These are phyloP conservation scores for Candida mesenterica DNA, from an alignment of 1,139 yeast species.

Conservation along the genomic window DNA sequence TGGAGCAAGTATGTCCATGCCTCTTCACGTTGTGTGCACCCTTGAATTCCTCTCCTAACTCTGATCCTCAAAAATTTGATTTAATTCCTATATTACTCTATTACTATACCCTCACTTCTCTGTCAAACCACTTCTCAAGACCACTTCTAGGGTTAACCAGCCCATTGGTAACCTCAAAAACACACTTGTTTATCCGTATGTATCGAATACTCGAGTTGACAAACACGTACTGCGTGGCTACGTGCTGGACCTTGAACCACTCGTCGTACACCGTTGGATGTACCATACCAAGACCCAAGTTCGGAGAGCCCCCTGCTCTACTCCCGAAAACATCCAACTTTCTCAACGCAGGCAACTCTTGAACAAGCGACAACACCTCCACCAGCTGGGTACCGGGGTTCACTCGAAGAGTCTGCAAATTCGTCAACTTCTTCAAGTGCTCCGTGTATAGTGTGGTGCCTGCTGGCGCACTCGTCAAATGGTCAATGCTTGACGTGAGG, in stretches of 20 bases:
- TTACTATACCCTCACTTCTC: background rate
- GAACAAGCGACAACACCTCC: conserved; percentile 25
- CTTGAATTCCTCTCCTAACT: too few species aligned
- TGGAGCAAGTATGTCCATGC: too few species aligned
- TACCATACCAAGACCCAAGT: conserved; percentile 53
- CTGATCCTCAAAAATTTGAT: too few species aligned
- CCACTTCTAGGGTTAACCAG: conserved; percentile 41
- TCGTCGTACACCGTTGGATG: conserved; percentile 57
- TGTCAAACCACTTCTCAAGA: conserved; percentile 44
- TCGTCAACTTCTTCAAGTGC: conserved; percentile 12
- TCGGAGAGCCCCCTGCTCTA: conserved; percentile 54
- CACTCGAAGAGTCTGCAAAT: conserved; percentile 37
- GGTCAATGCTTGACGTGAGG: conserved; percentile 14
- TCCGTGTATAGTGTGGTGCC: conserved; percentile 10
- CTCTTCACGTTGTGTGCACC: too few species aligned
- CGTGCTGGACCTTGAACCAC: conserved; percentile 58
- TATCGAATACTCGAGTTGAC: conserved; percentile 32
- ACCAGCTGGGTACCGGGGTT: conserved; percentile 33
- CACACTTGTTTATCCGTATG: conserved; percentile 41
- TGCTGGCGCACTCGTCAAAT: conserved; percentile 12
- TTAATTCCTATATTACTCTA: too few species aligned
- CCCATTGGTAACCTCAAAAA: conserved; percentile 27
- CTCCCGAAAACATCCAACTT: conserved; percentile 50
- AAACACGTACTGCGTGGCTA: conserved; percentile 38
- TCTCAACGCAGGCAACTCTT: conserved; percentile 26